A percentile compares a stretch with the other conserved stretches of the same genome.
Evolutionary conservation across 495 filamentous ascomycete species (phyloP).

Genomic region (Penicillium verhagenii): DNA sequence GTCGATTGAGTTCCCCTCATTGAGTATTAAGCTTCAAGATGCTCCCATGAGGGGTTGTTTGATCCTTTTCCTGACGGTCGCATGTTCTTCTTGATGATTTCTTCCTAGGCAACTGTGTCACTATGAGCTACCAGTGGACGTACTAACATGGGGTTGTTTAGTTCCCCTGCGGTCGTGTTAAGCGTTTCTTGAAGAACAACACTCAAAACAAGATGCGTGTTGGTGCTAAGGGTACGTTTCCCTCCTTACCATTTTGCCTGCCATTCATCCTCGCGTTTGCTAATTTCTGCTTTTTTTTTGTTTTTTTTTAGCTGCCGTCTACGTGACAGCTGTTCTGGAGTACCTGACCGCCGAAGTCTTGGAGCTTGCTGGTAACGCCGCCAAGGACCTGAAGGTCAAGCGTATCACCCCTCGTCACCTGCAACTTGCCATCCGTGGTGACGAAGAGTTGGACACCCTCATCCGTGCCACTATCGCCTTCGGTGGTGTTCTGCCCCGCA

Average conservation of each 20-base stretch:
- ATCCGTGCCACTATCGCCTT: conserved; percentile 98
- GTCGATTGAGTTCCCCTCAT: conserved; percentile 18
- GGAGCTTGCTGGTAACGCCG: conserved; percentile 95
- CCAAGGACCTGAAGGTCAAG: conserved; percentile 99
- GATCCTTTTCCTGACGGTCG: conserved; percentile 9
- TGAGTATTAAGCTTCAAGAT: neutral
- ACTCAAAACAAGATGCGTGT: conserved; percentile 99
- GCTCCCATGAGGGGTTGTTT: neutral
- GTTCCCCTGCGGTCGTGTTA: conserved; percentile 99
- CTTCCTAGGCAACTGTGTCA: neutral
- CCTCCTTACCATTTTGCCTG: neutral
- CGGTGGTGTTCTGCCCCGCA: conserved; percentile 96
- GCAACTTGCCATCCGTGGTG: conserved; percentile 96
- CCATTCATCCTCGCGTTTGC: neutral
- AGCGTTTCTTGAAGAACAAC: conserved; percentile 99
- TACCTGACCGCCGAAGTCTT: conserved; percentile 98
- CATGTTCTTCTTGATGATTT: conserved; percentile 5
- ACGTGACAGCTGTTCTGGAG: conserved; percentile 96
- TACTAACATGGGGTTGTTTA: conserved; percentile 37
- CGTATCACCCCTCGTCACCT: conserved; percentile 98
- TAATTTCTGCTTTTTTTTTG: no score
- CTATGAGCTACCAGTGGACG: neutral
- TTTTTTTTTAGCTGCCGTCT: conserved; percentile 74
- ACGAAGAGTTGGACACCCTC: conserved; percentile 96
- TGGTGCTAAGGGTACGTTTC: conserved; percentile 75